A percentile compares a stretch with the other conserved stretches of the same genome.
Evolutionary conservation across 2,329 filamentous ascomycete genomes (phyloP).

Genomic region (Eutypella sp.): DNA sequence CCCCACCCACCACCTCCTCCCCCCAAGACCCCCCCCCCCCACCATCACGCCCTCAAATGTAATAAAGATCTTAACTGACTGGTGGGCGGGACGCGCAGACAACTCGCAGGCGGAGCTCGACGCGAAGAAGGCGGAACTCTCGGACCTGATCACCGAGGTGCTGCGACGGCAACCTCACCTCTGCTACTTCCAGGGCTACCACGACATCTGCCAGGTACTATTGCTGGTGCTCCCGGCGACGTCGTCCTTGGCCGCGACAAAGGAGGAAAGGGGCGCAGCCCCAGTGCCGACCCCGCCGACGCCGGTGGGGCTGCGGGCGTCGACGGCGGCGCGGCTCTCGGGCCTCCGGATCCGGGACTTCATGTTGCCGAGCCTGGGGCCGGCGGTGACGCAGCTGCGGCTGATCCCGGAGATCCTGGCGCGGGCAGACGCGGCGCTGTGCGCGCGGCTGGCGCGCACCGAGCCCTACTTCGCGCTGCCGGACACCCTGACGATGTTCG

Average conservation of each 20-base stretch:
- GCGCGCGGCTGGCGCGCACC: slow-evolving; percentile 67
- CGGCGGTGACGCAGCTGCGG: slow-evolving; percentile 78
- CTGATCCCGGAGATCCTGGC: slow-evolving; percentile 79
- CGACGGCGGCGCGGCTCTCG: slow-evolving; percentile 78
- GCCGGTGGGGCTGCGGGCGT: too few species aligned
- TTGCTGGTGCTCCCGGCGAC: slow-evolving; percentile 72
- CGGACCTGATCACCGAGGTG: slow-evolving; percentile 71
- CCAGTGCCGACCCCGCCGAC: slow-evolving; percentile 18
- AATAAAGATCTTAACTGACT: too few species aligned
- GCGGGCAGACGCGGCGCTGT: slow-evolving; percentile 66
- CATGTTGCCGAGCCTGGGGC: slow-evolving; percentile 84
- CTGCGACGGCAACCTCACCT: slow-evolving; percentile 78
- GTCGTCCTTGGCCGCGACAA: too few species aligned
- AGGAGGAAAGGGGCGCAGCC: not conserved
- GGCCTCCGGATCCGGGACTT: slow-evolving; percentile 91
- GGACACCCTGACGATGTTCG: slow-evolving; percentile 93
- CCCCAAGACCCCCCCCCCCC: too few species aligned
- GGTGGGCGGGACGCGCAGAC: too few species aligned
- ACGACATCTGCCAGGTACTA: slow-evolving; percentile 96
- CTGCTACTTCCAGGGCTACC: slow-evolving; percentile 97
- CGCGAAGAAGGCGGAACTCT: slow-evolving; percentile 70
- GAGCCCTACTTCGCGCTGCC: slow-evolving; percentile 90
- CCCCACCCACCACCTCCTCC: too few species aligned
- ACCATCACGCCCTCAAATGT: too few species aligned
- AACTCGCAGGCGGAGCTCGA: slow-evolving; percentile 65